Base-by-base conservation (phyloP, 768 basidiomycete genomes). In the Russula olivacea region DNA sequence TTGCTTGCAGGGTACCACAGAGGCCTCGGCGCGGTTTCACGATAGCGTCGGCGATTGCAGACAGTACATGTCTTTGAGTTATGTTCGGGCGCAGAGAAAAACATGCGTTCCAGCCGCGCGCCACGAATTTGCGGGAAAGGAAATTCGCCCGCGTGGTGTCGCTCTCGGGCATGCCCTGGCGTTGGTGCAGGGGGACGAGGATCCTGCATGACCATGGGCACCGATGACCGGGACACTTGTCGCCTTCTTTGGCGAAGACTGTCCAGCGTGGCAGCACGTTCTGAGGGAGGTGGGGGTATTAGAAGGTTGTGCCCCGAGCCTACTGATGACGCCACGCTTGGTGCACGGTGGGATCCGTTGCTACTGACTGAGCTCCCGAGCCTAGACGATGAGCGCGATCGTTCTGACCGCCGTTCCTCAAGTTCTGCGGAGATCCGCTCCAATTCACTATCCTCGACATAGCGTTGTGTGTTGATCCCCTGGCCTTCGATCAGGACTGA, bases 71-170 rank as follows among this genome's bases (percentile, higher is more conserved):
- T 88, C 63, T 80, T 78, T 21, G 81, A 78, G 66, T 91, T 83
- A 67, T 93, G 91, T 49, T 84, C 84, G 3, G 89, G 87, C 1
- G 87, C 84, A 51, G 85, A 84, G 74, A 91, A 92, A 76, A 95
- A 93, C 55, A 94, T 74, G 0, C 82, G 79, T 70, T 96, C 91
- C 43, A 93, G 80, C 48, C 81, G 84, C 49, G 83, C 83, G 10
- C 89, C 91, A 23, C 88, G 83, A 50, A 94, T 93, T 63, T 85
- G 83, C 0, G 93, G 93, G 76, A 97, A 93, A 1, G 89, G 86
- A 0, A 84, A 79, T 30, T 66, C 71, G 59, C 49, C 62, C 6
- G 76, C 78, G 9, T 68, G 64, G n/a, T 65, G 55, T 30, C 58
- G 59, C 19, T 54, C 55, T 53, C 54, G 55, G 32, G 48, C 58